Percentiles rank a stretch among this genome's conserved stretches.
These are phyloP conservation scores for Eremothecium coryli DNA, from an alignment of 1,139 yeast species.

Conservation along the genomic window DNA sequence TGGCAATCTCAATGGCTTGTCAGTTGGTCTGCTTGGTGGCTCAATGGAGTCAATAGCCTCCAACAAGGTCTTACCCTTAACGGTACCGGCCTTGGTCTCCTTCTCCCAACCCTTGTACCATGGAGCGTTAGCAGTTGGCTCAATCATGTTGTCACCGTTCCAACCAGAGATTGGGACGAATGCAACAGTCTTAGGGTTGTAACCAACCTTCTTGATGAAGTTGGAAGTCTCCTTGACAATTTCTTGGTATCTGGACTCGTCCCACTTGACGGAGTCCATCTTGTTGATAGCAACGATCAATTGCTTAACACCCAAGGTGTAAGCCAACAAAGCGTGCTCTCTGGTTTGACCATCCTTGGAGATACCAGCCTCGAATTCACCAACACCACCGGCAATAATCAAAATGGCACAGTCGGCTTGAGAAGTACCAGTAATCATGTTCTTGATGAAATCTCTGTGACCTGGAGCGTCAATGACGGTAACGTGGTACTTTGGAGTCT, in stretches of 20 bases:
- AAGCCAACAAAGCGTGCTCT: slow-evolving; percentile 95
- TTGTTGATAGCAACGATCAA: slow-evolving; percentile 86
- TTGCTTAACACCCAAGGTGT: slow-evolving; percentile 95
- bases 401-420: slow-evolving; percentile 97
- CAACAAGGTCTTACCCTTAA: slow-evolving; percentile 77
- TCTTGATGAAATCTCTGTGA: slow-evolving; percentile 95
- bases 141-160: slow-evolving; percentile 94
- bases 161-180: slow-evolving; percentile 90
- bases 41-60: slow-evolving; percentile 84
- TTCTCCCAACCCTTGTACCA: slow-evolving; percentile 91
- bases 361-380: slow-evolving; percentile 98
- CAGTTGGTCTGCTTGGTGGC: slow-evolving; percentile 79
- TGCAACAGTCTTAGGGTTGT: slow-evolving; percentile 86
- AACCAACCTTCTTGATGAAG: slow-evolving; percentile 90
- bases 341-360: slow-evolving; percentile 99
- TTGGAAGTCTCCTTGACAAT: slow-evolving; percentile 75
- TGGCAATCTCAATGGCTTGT: slow-evolving; percentile 87
- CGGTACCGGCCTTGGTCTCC: slow-evolving; percentile 73
- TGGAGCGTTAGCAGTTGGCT: slow-evolving; percentile 70
- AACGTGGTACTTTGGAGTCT: slow-evolving; percentile 88
- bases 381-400: slow-evolving; percentile 96
- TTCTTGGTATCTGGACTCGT: slow-evolving; percentile 71
- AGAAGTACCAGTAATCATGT: slow-evolving; percentile 89
- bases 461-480: slow-evolving; percentile 94
- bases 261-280: slow-evolving; percentile 90